Percentiles rank a stretch among this genome's conserved stretches.
These are phyloP conservation scores for Tilletia indica DNA, from an alignment of 1,284 basidiomycete species.

Conservation along the genomic window DNA sequence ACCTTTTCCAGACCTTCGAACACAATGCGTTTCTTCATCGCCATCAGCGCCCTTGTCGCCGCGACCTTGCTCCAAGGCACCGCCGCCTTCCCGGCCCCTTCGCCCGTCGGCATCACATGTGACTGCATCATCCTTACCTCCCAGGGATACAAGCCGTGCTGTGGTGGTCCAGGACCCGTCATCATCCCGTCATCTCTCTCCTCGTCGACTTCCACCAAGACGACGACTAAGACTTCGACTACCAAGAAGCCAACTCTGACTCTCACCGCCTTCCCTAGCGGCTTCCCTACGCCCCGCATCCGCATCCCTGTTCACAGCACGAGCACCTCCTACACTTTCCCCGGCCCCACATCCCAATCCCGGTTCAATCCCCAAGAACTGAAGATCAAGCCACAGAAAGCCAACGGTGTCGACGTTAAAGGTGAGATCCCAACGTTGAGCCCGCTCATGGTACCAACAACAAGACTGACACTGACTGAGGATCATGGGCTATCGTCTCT, in stretches of 20 bases:
- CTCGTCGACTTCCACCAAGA: neutral
- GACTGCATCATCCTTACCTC: constrained; percentile 12
- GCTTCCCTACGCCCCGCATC: constrained; percentile 4
- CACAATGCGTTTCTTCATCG: neutral
- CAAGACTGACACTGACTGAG: too few relatives aligned
- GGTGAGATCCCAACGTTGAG: too few relatives aligned
- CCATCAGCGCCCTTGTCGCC: neutral
- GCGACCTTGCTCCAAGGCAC: neutral
- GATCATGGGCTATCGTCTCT: too few relatives aligned
- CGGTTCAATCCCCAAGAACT: too few relatives aligned
- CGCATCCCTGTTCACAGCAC: constrained; percentile 2
- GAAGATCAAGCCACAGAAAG: too few relatives aligned
- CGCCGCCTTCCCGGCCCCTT: neutral
- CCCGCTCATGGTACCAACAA: too few relatives aligned
- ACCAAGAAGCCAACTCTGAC: neutral
- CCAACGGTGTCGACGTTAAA: too few relatives aligned
- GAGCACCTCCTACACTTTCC: neutral
- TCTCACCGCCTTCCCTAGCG: neutral
- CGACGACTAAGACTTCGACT: neutral
- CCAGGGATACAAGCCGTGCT: neutral
- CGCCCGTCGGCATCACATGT: neutral
- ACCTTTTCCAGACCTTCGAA: neutral
- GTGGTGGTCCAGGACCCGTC: neutral
- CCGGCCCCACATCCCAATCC: too few relatives aligned
- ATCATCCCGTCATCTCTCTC: neutral